These are phyloP conservation scores for Fusarium transvaalense DNA, from an alignment of 2,329 filamentous ascomycete species.

Conservation along the genomic window DNA sequence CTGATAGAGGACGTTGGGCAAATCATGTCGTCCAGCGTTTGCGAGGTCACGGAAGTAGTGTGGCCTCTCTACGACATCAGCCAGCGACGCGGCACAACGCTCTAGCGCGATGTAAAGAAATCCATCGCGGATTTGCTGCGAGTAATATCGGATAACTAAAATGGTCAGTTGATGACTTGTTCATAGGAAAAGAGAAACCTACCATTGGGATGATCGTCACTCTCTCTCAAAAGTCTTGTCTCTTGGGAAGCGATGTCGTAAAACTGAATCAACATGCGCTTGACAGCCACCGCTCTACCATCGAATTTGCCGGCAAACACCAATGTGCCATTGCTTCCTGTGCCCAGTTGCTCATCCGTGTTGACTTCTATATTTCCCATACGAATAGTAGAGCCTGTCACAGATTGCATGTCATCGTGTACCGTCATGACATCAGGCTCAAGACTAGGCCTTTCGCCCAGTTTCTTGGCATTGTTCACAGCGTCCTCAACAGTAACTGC, in stretches of 20 bases:
- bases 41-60: slow-evolving; percentile 76
- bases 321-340: slow-evolving; percentile 95
- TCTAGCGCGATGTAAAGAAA: slow-evolving; percentile 98
- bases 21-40: slow-evolving; percentile 77
- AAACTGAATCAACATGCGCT: slow-evolving; percentile 95
- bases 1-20: slow-evolving; percentile 85
- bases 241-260: slow-evolving; percentile 96
- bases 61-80: slow-evolving; percentile 87
- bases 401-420: slow-evolving; percentile 68
- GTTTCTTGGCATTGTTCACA: slow-evolving; percentile 69
- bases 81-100: slow-evolving; percentile 91
- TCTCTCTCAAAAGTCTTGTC: slow-evolving; percentile 89
- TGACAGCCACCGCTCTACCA: slow-evolving; percentile 92
- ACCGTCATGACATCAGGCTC: slow-evolving; percentile 73
- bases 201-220: slow-evolving; percentile 93
- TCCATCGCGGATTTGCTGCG: slow-evolving; percentile 86
- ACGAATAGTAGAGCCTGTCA: slow-evolving; percentile 69
- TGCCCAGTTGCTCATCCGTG: slow-evolving; percentile 72
- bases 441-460: slow-evolving; percentile 65
- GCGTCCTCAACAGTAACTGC: slow-evolving; percentile 70
- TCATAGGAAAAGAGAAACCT: slow-evolving; percentile 37
- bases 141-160: slow-evolving; percentile 92
- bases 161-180: slow-evolving; percentile 22
- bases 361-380: slow-evolving; percentile 75
- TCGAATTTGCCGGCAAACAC: slow-evolving; percentile 97